Evolutionary conservation across 2,329 filamentous ascomycete species (phyloP).

Genomic region (Phyllosticta citrichinensis): DNA sequence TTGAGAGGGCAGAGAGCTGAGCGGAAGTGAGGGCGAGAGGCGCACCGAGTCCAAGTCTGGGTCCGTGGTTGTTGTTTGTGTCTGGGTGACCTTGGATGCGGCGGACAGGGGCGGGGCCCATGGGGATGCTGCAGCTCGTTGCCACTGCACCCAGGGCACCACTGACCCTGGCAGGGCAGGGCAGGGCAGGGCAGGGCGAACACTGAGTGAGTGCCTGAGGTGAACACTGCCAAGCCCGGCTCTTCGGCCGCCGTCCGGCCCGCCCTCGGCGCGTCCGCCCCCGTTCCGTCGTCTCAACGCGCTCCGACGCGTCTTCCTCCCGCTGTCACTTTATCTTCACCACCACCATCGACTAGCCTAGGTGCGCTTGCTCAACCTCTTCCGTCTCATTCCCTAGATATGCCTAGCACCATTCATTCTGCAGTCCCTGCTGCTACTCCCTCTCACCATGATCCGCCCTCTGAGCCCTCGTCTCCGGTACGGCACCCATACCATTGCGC

Average conservation of each 20-base stretch:
- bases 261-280: background rate
- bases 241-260: background rate
- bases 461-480: slow-evolving; percentile 12
- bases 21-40: background rate
- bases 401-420: background rate
- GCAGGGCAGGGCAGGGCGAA: background rate
- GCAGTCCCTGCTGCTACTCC: slow-evolving; percentile 1
- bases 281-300: background rate
- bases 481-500: background rate
- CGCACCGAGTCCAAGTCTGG: background rate
- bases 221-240: background rate
- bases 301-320: background rate
- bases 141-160: background rate
- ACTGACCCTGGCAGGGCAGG: no score
- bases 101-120: background rate
- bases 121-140: background rate
- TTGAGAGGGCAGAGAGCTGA: background rate
- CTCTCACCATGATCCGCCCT: slow-evolving; percentile 15
- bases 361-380: background rate
- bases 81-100: background rate
- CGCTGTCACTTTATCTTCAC: background rate
- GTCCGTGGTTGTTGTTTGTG: background rate
- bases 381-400: background rate
- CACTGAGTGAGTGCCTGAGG: no score
- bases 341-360: background rate